Evolutionary conservation across 225 moss, liverwort and hornwort species (phyloP).

Genomic region (Ulota crispa): DNA sequence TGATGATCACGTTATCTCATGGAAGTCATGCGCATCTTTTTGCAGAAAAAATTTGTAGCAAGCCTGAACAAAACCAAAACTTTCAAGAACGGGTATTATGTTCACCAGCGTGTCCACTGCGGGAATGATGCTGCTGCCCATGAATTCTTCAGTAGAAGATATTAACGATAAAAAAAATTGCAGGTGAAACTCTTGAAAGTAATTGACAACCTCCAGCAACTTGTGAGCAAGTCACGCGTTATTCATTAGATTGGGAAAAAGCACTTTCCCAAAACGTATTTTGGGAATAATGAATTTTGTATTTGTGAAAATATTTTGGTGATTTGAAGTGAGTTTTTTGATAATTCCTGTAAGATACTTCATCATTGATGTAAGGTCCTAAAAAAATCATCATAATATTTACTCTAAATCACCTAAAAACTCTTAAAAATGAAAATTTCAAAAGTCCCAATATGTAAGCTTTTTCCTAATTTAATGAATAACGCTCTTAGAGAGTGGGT

Average conservation of each 20-base stretch:
- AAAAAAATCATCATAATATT: too few species aligned
- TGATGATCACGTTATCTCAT: background rate
- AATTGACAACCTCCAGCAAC: constrained; percentile 35
- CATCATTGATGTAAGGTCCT: too few species aligned
- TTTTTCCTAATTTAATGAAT: too few species aligned
- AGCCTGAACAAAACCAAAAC: background rate
- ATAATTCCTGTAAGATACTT: too few species aligned
- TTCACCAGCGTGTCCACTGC: constrained; percentile 10
- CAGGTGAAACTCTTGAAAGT: constrained; percentile 26
- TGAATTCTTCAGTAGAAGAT: background rate
- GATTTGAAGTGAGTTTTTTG: too few species aligned
- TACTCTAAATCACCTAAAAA: too few species aligned
- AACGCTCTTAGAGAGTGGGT: constrained; percentile 37
- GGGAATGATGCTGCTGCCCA: constrained; percentile 12
- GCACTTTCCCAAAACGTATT: too few species aligned
- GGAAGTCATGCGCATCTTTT: background rate
- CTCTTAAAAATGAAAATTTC: too few species aligned
- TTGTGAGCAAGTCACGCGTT: constrained; percentile 37
- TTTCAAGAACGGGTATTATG: constrained; percentile 24
- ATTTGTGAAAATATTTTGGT: too few species aligned
- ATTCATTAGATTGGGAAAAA: too few species aligned
- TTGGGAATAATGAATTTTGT: too few species aligned
- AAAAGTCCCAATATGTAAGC: too few species aligned
- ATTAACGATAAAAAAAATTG: constrained; percentile 22
- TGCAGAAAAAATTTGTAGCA: background rate